Percentiles rank a stretch among this genome's conserved stretches.
Evolutionary conservation across 1,284 basidiomycete genomes (phyloP).

Genomic region (Cystobasidiaceae sp.): DNA sequence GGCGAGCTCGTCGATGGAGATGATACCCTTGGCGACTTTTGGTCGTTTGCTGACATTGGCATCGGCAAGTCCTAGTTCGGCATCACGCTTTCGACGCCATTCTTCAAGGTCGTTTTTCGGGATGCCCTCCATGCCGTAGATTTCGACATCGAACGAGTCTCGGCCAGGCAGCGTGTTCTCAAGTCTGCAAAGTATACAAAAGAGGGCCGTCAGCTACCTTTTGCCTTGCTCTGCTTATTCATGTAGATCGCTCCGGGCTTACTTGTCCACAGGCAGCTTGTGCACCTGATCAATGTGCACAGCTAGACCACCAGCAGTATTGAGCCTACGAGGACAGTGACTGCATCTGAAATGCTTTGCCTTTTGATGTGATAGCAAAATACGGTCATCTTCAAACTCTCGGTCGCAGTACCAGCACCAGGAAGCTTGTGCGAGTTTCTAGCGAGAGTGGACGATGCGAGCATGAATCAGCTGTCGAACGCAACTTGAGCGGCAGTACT

Average conservation of each 20-base stretch:
- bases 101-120: slow-evolving; percentile 88
- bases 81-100: slow-evolving; percentile 89
- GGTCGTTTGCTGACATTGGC: slow-evolving; percentile 73
- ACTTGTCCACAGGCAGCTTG: slow-evolving; percentile 95
- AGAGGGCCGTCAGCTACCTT: no score
- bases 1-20: slow-evolving; percentile 74
- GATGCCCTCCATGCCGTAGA: slow-evolving; percentile 99
- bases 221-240: slow-evolving; percentile 42
- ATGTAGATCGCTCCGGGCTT: slow-evolving; percentile 49
- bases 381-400: slow-evolving; percentile 97
- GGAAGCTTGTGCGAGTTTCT: slow-evolving; percentile 44
- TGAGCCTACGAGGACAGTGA: slow-evolving; percentile 88
- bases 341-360: slow-evolving; percentile 98
- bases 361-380: slow-evolving; percentile 97
- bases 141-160: slow-evolving; percentile 97
- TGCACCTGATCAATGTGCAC: slow-evolving; percentile 98
- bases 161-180: slow-evolving; percentile 94
- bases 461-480: no score
- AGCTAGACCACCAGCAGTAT: slow-evolving; percentile 95
- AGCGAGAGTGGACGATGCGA: no score
- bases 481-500: no score
- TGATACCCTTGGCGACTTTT: slow-evolving; percentile 71
- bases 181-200: slow-evolving; percentile 55
- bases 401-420: slow-evolving; percentile 99
- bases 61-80: slow-evolving; percentile 72